A percentile compares a stretch with the other conserved stretches of the same genome.
Evolutionary conservation across 805 yeast genomes (phyloP).

Genomic region (Ogataea populi-albae): DNA sequence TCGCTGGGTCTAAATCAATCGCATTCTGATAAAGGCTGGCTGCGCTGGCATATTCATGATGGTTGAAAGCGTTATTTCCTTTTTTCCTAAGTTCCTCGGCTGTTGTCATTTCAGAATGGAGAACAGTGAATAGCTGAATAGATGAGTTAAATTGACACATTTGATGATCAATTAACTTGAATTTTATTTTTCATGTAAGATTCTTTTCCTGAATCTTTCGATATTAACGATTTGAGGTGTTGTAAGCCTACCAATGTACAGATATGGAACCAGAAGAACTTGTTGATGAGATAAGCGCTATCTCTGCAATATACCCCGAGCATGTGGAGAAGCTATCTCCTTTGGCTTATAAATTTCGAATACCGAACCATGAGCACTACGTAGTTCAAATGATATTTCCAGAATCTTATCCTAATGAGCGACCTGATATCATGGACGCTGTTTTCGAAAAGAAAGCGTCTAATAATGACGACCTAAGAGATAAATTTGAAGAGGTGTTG

Average conservation of each 20-base stretch:
- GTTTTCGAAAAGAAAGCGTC: slow-evolving; percentile 24
- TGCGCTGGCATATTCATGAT: slow-evolving; percentile 47
- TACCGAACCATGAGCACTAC: slow-evolving; percentile 63
- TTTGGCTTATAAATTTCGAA: slow-evolving; percentile 42
- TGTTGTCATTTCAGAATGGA: no score
- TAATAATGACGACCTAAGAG: slow-evolving; percentile 48
- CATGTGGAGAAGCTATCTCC: slow-evolving; percentile 40
- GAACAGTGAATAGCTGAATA: no score
- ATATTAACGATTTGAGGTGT: neutral
- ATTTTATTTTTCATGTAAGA: no score
- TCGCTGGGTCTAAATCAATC: slow-evolving; percentile 42
- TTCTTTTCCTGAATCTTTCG: no score
- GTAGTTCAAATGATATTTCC: slow-evolving; percentile 73
- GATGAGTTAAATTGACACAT: no score
- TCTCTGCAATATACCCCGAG: slow-evolving; percentile 84
- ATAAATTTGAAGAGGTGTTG: slow-evolving; percentile 48
- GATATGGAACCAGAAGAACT: slow-evolving; percentile 45
- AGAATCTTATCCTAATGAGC: slow-evolving; percentile 57
- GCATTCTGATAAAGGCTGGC: slow-evolving; percentile 56
- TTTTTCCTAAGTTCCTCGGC: slow-evolving; percentile 34
- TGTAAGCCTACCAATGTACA: slow-evolving; percentile 1
- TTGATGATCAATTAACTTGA: no score
- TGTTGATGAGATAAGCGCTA: slow-evolving; percentile 72
- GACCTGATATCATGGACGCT: slow-evolving; percentile 66
- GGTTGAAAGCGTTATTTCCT: slow-evolving; percentile 55